Base-by-base conservation (phyloP, 1,139 yeast genomes). In the Pichia sp. region DNA sequence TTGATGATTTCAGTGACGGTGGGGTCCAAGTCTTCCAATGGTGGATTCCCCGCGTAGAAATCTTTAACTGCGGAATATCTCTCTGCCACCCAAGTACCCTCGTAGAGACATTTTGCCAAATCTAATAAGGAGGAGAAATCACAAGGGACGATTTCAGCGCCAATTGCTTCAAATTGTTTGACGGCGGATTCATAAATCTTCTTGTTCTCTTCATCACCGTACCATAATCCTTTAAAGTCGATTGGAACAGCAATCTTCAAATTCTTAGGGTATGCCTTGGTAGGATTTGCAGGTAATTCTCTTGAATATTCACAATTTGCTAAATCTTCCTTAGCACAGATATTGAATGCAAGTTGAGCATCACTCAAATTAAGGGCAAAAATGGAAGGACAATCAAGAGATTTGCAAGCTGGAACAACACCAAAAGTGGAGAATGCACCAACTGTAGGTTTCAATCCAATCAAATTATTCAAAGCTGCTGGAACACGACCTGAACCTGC, bases 401-500 rank as follows among this genome's bases (percentile, higher is more conserved):
- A 85, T 58, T 81, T 84, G 62, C 97, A 88, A 13, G 97, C 97
- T n/a, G 97, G 97, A 6, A 91, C 93, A 19, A 91, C 95, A 38
- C 97, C 97, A 9, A 67, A 59, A 42, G 93, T 77, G 10, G 94
- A 82, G 49, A 88, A 77, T 1, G 77, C 76, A 30, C 97, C 98
- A 45, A 78, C 77, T 3, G 96, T 79, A 23, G 98, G 97, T 58
- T 91, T 91, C 43, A 91, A 70, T 12, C 97, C 97, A 46, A 91
- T 71, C 50, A 91, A 62, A 58, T 88, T 88, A 67, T 91, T 91
- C 49, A 88, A 69, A 18, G 87, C 91, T n/a, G 97, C 97, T 19
- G 98, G 98, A 22, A 91, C 97, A 53, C 97, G 72, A 32, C 96
- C 96, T 11, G 95, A 84, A 18, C 98, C 98, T n/a, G 97, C 97